These are phyloP conservation scores for Cicer chorassanicum DNA, from an alignment of 306 rosid genomes.

Conservation along the genomic window DNA sequence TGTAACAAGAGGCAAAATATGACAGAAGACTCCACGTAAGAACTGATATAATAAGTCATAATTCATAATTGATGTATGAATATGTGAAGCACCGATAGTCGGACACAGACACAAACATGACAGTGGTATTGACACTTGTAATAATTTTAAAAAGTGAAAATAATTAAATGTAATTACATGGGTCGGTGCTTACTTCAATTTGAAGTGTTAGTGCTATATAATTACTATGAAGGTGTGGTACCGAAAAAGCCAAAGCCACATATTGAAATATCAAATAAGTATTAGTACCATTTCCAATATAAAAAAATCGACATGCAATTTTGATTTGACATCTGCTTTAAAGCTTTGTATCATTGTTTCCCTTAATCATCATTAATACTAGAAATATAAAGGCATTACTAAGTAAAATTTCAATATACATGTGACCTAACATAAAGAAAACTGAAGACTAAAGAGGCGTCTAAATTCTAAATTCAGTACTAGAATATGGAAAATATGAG, in stretches of 20 bases:
- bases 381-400: background rate
- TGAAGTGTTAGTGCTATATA: too few species aligned
- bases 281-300: constrained; percentile 13
- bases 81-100: background rate
- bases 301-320: constrained; percentile 17
- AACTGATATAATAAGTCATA: background rate
- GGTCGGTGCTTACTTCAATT: too few species aligned
- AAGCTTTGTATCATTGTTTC: background rate
- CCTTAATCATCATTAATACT: constrained; percentile 1
- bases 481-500: background rate
- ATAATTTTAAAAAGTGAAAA: too few species aligned
- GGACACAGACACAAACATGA: too few species aligned
- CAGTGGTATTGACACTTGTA: too few species aligned
- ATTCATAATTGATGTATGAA: background rate
- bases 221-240: background rate
- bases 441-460: background rate
- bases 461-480: background rate
- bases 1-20: constrained; percentile 15
- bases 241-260: constrained; percentile 21
- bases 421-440: background rate
- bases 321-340: background rate
- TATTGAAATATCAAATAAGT: background rate
- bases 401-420: constrained; percentile 10
- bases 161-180: too few species aligned
- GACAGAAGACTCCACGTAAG: constrained; percentile 11